phyloP scores from a whole-genome alignment of 371 early-diverging fungal species.

The Phascolomyces articulosus region DNA sequence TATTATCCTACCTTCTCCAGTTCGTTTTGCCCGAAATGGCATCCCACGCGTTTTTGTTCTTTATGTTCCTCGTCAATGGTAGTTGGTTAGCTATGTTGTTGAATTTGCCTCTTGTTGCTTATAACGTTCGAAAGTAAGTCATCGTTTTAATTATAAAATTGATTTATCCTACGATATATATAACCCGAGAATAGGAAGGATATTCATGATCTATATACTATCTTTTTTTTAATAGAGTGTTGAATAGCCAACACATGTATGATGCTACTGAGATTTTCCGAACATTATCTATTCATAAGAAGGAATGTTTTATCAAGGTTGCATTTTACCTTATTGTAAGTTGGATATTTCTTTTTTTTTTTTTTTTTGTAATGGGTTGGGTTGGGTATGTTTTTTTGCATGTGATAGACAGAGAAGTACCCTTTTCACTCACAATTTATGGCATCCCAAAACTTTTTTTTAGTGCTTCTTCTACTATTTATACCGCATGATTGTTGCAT shows the following conservation, averaged over 20 bases:
- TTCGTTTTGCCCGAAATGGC: conserved; percentile 93
- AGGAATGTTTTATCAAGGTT: conserved; percentile 93
- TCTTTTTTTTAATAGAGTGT: conserved; percentile 63
- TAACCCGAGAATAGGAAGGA: too few species aligned
- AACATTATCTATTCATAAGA: conserved; percentile 85
- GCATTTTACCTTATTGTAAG: conserved; percentile 88
- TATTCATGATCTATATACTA: too few species aligned
- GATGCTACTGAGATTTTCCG: conserved; percentile 98
- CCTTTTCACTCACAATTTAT: too few species aligned
- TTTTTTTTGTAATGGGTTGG: too few species aligned
- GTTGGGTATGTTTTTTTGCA: too few species aligned
- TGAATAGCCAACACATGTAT: conserved; percentile 84
- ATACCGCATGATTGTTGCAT: conserved; percentile 76
- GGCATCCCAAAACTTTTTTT: neutral
- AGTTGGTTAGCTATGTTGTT: conserved; percentile 83
- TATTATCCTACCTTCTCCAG: conserved; percentile 58
- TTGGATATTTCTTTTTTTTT: neutral
- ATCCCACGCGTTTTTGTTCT: conserved; percentile 79
- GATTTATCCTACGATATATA: too few species aligned
- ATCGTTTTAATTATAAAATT: too few species aligned
- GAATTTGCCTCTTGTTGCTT: conserved; percentile 86
- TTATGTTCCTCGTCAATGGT: conserved; percentile 83
- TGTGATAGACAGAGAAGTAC: too few species aligned
- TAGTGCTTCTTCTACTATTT: conserved; percentile 90
- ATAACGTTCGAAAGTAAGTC: conserved; percentile 84